These are phyloP conservation scores for Sordariomycetes sp. DNA, from an alignment of 2,329 filamentous ascomycete species.

Conservation along the genomic window DNA sequence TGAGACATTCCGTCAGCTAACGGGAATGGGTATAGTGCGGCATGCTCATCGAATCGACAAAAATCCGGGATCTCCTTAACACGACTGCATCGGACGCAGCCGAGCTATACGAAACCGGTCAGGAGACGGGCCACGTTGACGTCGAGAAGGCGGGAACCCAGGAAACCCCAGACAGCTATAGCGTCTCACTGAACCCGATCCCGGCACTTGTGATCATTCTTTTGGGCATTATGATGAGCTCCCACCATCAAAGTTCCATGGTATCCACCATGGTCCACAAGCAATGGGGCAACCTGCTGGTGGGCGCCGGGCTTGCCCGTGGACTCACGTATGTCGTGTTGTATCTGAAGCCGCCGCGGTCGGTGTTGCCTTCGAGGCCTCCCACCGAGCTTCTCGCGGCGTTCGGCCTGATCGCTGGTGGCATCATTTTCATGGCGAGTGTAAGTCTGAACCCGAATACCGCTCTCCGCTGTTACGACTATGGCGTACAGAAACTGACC, in stretches of 20 bases:
- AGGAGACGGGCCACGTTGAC: constrained; percentile 22
- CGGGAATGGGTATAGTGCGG: constrained; percentile 41
- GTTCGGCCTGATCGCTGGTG: constrained; percentile 81
- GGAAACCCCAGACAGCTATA: constrained; percentile 53
- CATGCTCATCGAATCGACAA: constrained; percentile 72
- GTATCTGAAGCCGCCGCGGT: constrained; percentile 72
- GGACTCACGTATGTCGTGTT: constrained; percentile 69
- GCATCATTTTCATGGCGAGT: constrained; percentile 86
- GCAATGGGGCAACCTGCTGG: constrained; percentile 82
- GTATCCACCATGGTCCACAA: constrained; percentile 85
- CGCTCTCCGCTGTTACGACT: neutral
- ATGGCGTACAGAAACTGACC: constrained; percentile 9
- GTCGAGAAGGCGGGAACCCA: constrained; percentile 36
- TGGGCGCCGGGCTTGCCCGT: constrained; percentile 70
- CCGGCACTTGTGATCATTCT: constrained; percentile 79
- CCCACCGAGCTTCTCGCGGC: constrained; percentile 81
- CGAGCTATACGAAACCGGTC: constrained; percentile 17
- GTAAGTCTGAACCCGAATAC: constrained; percentile 37
- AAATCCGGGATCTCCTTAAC: constrained; percentile 58
- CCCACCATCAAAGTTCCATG: constrained; percentile 76
- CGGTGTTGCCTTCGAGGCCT: constrained; percentile 70
- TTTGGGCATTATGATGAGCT: constrained; percentile 89
- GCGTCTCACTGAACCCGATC: constrained; percentile 75
- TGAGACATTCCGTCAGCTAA: neutral
- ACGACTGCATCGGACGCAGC: constrained; percentile 29